Evolutionary conservation across 2,329 filamentous ascomycete species (phyloP).

Genomic region (Cryphonectria japonica): DNA sequence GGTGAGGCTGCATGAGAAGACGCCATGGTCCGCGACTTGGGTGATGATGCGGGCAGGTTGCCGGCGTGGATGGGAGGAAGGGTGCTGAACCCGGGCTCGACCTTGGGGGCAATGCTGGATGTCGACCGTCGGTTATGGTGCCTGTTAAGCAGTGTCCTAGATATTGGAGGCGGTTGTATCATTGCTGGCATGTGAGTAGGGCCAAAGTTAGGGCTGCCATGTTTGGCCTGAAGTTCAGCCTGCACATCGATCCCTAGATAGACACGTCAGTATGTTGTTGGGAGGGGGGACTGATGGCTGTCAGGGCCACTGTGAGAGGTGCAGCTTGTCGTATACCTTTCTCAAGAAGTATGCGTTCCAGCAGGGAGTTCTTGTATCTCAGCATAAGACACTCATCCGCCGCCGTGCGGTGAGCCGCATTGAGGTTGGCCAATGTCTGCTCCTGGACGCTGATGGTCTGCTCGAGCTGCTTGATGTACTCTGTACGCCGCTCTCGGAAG

Average conservation of each 20-base stretch:
- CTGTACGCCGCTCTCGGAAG: slow-evolving; percentile 92
- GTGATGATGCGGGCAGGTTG: slow-evolving; percentile 63
- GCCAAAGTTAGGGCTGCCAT: slow-evolving; percentile 79
- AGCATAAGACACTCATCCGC: slow-evolving; percentile 98
- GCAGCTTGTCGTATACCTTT: slow-evolving; percentile 66
- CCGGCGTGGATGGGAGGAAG: slow-evolving; percentile 47
- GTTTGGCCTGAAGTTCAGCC: slow-evolving; percentile 91
- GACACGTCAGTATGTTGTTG: not conserved
- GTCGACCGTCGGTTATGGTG: slow-evolving; percentile 74
- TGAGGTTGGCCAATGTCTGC: slow-evolving; percentile 87
- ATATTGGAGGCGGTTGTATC: slow-evolving; percentile 75
- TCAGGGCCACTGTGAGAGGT: not conserved
- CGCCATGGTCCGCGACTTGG: slow-evolving; percentile 80
- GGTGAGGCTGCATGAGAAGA: slow-evolving; percentile 72
- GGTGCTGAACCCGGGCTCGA: slow-evolving; percentile 57
- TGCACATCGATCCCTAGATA: slow-evolving; percentile 89
- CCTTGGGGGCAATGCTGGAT: slow-evolving; percentile 75
- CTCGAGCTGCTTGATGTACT: slow-evolving; percentile 99
- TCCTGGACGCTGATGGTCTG: slow-evolving; percentile 97
- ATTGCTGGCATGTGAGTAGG: slow-evolving; percentile 70
- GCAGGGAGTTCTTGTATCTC: slow-evolving; percentile 94
- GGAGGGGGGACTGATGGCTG: not conserved
- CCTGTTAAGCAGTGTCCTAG: slow-evolving; percentile 79
- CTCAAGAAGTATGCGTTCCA: slow-evolving; percentile 93
- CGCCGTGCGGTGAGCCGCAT: slow-evolving; percentile 90